phyloP scores from a whole-genome alignment of 352 stramenopile species.

The Phytopythium sindhum region DNA sequence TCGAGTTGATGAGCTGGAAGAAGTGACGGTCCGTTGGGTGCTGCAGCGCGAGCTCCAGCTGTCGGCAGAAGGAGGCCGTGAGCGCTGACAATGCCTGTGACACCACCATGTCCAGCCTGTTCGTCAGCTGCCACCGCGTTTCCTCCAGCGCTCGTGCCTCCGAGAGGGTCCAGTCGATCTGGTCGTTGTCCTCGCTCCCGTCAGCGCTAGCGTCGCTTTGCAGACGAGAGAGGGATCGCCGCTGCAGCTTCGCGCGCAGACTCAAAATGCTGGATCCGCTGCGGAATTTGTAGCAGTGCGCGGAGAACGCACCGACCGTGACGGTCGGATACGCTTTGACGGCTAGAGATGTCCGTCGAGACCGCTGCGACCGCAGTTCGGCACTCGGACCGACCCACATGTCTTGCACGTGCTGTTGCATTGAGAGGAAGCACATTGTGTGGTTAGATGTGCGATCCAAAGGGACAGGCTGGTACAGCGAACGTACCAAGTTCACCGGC shows the following conservation, averaged over 20 bases:
- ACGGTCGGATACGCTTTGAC: conserved; percentile 70
- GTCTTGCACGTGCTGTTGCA: conserved; percentile 65
- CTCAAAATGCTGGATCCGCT: conserved; percentile 69
- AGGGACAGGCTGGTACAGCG: not conserved
- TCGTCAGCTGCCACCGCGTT: conserved; percentile 72
- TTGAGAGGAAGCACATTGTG: not conserved
- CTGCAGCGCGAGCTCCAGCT: conserved; percentile 68
- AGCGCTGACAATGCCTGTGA: conserved; percentile 74
- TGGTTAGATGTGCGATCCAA: not conserved
- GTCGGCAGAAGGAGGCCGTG: conserved; percentile 68
- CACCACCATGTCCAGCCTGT: conserved; percentile 74
- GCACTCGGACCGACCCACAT: conserved; percentile 77
- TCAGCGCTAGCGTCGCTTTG: conserved; percentile 42
- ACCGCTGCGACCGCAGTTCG: conserved; percentile 63
- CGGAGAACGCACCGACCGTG: conserved; percentile 77
- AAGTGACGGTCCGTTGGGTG: conserved; percentile 52
- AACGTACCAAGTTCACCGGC: conserved; percentile 65
- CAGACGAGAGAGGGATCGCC: conserved; percentile 47
- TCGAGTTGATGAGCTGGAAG: conserved; percentile 54
- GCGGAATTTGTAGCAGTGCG: conserved; percentile 83
- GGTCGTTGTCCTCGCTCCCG: conserved; percentile 12
- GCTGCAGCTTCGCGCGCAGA: conserved; percentile 52
- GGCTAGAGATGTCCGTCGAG: conserved; percentile 47
- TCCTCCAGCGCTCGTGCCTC: conserved; percentile 52
- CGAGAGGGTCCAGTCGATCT: conserved; percentile 55